Evolutionary conservation across 2,329 filamentous ascomycete species (phyloP).

Genomic region (Pyricularia grisea): DNA sequence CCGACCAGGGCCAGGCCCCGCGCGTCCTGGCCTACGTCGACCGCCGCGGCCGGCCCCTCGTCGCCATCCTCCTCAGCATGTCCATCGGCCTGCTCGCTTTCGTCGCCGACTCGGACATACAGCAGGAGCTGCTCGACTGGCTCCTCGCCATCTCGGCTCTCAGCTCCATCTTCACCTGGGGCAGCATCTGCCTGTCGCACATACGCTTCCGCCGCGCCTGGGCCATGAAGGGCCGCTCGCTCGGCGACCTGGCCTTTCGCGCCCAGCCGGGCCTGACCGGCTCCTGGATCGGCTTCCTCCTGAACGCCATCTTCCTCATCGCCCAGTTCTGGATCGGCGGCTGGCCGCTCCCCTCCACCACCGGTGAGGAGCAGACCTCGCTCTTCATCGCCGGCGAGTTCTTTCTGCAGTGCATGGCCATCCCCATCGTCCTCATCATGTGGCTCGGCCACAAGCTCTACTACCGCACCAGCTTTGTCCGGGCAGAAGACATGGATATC

Average conservation of each 20-base stretch:
- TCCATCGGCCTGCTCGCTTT: conserved; percentile 66
- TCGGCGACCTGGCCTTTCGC: conserved; percentile 70
- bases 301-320: conserved; percentile 68
- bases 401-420: conserved; percentile 64
- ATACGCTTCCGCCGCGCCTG: conserved; percentile 86
- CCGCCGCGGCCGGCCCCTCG: conserved; percentile 68
- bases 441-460: conserved; percentile 70
- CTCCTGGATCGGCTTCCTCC: conserved; percentile 67
- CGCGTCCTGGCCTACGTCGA: conserved; percentile 72
- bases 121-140: conserved; percentile 65
- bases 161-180: conserved; percentile 71
- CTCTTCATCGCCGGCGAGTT: conserved; percentile 50
- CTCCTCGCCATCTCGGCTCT: conserved; percentile 66
- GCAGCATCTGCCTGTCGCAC: conserved; percentile 78
- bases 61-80: conserved; percentile 61
- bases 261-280: conserved; percentile 72
- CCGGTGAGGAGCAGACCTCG: conserved; percentile 20
- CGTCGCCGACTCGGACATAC: conserved; percentile 55
- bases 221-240: conserved; percentile 56
- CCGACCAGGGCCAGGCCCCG: conserved; percentile 79
- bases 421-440: conserved; percentile 57
- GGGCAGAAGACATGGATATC: conserved; percentile 70
- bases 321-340: conserved; percentile 86
- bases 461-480: conserved; percentile 59
- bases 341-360: conserved; percentile 55